These are phyloP conservation scores for Nothophaeocryptopus gaeumannii DNA, from an alignment of 2,329 filamentous ascomycete species.

Conservation along the genomic window DNA sequence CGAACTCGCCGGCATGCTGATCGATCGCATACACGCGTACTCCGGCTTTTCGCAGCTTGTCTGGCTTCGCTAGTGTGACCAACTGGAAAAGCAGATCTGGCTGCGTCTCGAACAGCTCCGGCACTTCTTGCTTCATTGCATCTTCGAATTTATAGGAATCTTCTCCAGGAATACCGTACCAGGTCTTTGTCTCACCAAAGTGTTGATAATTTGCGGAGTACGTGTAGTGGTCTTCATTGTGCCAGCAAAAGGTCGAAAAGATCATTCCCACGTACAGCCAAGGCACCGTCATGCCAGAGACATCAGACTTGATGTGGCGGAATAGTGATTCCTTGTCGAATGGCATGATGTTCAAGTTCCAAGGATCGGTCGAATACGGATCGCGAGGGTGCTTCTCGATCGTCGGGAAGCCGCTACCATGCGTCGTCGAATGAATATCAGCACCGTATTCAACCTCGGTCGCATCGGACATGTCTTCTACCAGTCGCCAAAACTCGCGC, in stretches of 20 bases:
- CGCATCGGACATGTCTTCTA: slow-evolving; percentile 89
- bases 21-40: slow-evolving; percentile 94
- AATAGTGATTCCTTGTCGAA: slow-evolving; percentile 90
- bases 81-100: slow-evolving; percentile 95
- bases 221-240: slow-evolving; percentile 96
- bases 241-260: slow-evolving; percentile 99
- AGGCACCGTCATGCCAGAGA: slow-evolving; percentile 97
- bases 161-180: slow-evolving; percentile 94
- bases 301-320: slow-evolving; percentile 95
- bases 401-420: slow-evolving; percentile 94
- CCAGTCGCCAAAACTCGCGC: slow-evolving; percentile 92
- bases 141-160: slow-evolving; percentile 93
- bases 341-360: slow-evolving; percentile 93
- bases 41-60: slow-evolving; percentile 87
- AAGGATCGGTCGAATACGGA: slow-evolving; percentile 82
- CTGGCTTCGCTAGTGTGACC: slow-evolving; percentile 90
- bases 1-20: slow-evolving; percentile 90
- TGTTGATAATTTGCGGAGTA: slow-evolving; percentile 99
- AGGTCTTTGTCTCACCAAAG: slow-evolving; percentile 96
- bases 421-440: slow-evolving; percentile 96
- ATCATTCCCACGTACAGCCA: slow-evolving; percentile 99
- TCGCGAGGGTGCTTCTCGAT: slow-evolving; percentile 86
- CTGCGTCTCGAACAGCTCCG: slow-evolving; percentile 94
- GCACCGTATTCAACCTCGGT: slow-evolving; percentile 98
- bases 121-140: slow-evolving; percentile 92